phyloP scores from a whole-genome alignment of 352 stramenopile genomes.

The Pilasporangium apinafurcum region DNA sequence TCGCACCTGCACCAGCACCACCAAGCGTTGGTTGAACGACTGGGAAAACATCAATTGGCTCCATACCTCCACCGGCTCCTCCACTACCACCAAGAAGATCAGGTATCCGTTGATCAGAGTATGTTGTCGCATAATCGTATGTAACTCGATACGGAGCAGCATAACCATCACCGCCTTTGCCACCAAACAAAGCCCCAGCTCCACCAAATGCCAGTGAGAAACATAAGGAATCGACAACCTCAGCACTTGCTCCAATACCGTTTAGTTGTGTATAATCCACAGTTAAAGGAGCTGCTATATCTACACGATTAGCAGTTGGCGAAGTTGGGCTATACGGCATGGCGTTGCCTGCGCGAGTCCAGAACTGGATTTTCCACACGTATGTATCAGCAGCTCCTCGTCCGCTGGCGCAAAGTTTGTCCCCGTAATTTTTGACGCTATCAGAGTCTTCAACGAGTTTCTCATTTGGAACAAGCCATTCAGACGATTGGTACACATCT shows the following conservation, averaged over 20 bases:
- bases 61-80: conserved; percentile 74
- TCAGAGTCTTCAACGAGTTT: conserved; percentile 24
- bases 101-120: conserved; percentile 38
- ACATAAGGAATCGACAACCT: conserved; percentile 57
- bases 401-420: conserved; percentile 83
- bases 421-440: conserved; percentile 35
- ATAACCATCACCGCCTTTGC: conserved; percentile 53
- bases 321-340: conserved; percentile 75
- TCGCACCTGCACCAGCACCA: conserved; percentile 84
- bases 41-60: conserved; percentile 78
- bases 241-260: conserved; percentile 42
- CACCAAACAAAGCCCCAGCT: conserved; percentile 59
- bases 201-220: conserved; percentile 92
- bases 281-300: conserved; percentile 25
- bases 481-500: conserved; percentile 27
- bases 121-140: conserved; percentile 12
- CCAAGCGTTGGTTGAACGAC: conserved; percentile 70
- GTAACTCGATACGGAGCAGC: conserved; percentile 7
- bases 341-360: conserved; percentile 79
- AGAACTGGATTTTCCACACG: conserved; percentile 90
- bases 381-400: conserved; percentile 72
- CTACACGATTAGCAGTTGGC: conserved; percentile 13
- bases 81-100: conserved; percentile 91
- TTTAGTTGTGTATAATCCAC: conserved; percentile 31
- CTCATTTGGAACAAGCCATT: conserved; percentile 53